Evolutionary conservation across 352 stramenopile species (phyloP).

Genomic region (Lagenidium giganteum): DNA sequence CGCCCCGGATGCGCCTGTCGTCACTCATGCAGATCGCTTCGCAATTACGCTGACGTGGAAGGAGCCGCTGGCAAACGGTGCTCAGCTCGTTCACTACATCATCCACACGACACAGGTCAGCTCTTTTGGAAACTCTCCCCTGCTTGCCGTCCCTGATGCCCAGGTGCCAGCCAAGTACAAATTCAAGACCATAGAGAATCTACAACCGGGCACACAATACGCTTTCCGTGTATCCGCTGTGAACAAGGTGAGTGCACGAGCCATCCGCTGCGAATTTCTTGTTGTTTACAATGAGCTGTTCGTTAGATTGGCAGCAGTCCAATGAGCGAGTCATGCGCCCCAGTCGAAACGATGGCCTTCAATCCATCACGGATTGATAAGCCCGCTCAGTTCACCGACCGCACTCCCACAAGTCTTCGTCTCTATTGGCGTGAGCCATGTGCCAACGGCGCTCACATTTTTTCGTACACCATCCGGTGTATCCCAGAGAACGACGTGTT

Average conservation of each 20-base stretch:
- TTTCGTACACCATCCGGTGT: slow-evolving; percentile 49
- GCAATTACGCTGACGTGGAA: slow-evolving; percentile 43
- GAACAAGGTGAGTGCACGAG: slow-evolving; percentile 33
- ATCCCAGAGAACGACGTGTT: slow-evolving; percentile 43
- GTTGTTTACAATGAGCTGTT: not conserved
- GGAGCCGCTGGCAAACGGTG: slow-evolving; percentile 49
- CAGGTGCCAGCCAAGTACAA: slow-evolving; percentile 39
- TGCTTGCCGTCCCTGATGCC: slow-evolving; percentile 20
- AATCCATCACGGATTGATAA: slow-evolving; percentile 42
- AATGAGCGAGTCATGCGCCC: slow-evolving; percentile 35
- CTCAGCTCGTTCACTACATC: slow-evolving; percentile 45
- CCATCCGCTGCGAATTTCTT: no score
- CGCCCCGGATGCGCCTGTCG: slow-evolving; percentile 16
- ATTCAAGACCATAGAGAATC: slow-evolving; percentile 26
- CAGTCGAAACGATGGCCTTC: slow-evolving; percentile 58
- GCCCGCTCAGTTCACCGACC: slow-evolving; percentile 26
- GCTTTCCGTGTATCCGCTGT: slow-evolving; percentile 40
- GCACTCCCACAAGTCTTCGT: slow-evolving; percentile 29
- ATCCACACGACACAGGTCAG: slow-evolving; percentile 34
- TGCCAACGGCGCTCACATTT: slow-evolving; percentile 51
- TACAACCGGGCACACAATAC: slow-evolving; percentile 58
- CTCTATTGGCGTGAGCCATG: slow-evolving; percentile 44
- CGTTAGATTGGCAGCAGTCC: slow-evolving; percentile 42
- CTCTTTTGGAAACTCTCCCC: slow-evolving; percentile 28
- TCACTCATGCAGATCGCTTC: slow-evolving; percentile 34